These are phyloP conservation scores for Pseudogymnoascus sp. DNA, from an alignment of 2,329 filamentous ascomycete genomes.

Conservation along the genomic window DNA sequence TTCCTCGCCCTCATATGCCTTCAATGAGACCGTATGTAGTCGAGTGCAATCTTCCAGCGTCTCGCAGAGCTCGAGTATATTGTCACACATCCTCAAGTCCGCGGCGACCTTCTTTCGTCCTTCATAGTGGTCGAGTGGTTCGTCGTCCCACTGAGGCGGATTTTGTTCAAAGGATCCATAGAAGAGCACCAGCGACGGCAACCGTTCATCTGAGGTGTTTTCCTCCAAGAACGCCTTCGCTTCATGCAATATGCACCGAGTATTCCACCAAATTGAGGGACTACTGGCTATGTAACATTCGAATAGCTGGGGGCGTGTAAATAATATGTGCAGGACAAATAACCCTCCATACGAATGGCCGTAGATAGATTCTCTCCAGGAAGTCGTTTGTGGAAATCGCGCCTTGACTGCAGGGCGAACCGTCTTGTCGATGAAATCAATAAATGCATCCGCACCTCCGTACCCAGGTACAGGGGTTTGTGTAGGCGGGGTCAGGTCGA, in stretches of 20 bases:
- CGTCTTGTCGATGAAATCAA: neutral
- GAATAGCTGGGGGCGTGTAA: neutral
- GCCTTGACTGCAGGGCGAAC: constrained; percentile 1
- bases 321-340: neutral
- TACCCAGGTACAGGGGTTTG: neutral
- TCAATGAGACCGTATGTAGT: neutral
- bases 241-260: neutral
- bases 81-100: constrained; percentile 1
- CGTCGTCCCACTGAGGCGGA: neutral
- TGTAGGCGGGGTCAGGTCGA: neutral
- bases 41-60: constrained; percentile 1
- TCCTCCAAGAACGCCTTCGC: neutral
- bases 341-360: neutral
- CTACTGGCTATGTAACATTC: neutral
- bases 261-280: constrained; percentile 1
- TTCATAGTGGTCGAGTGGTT: neutral
- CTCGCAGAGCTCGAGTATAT: neutral
- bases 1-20: neutral
- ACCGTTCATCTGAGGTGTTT: neutral
- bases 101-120: neutral
- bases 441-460: neutral
- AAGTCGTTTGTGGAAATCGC: neutral
- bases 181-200: neutral
- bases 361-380: neutral
- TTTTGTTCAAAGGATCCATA: neutral